Conservation (phyloP, 1,284 basidiomycete species). For the Leccinum angustisporum region DNA sequence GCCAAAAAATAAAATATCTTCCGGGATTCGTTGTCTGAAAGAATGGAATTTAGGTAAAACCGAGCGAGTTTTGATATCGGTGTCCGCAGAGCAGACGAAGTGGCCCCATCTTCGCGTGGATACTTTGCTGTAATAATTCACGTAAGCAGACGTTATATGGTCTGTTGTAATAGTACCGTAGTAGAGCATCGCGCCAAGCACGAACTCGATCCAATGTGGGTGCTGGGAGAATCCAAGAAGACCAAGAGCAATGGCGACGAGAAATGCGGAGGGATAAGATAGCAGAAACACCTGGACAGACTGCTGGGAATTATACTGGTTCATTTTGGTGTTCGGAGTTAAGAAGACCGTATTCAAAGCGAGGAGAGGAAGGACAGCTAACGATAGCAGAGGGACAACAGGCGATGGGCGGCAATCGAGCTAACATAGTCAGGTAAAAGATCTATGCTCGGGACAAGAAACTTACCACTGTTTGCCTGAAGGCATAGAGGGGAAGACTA, state of each 20-base stretch:
- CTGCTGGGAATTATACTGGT: constrained; percentile 47
- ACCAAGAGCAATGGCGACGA: constrained; percentile 49
- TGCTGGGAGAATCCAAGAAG: constrained; percentile 53
- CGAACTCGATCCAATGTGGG: constrained; percentile 54
- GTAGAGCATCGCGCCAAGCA: constrained; percentile 53
- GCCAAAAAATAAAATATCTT: constrained; percentile 97
- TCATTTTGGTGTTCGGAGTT: constrained; percentile 50
- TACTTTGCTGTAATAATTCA: constrained; percentile 49
- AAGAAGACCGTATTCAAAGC: constrained; percentile 59
- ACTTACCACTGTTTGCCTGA: constrained; percentile 57
- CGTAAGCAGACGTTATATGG: constrained; percentile 3
- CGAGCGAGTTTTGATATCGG: constrained; percentile 60
- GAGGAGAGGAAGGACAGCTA: constrained; percentile 58
- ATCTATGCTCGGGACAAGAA: neutral
- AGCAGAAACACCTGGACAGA: constrained; percentile 52
- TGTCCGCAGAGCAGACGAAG: constrained; percentile 48
- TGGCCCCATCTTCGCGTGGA: constrained; percentile 45
- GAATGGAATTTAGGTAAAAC: constrained; percentile 84
- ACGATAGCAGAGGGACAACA: constrained; percentile 51
- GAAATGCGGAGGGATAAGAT: constrained; percentile 51
- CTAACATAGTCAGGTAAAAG: constrained; percentile 30
- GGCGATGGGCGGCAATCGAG: constrained; percentile 38
- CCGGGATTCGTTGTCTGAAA: constrained; percentile 87
- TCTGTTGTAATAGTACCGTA: constrained; percentile 45
- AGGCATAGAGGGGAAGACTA: constrained; percentile 61